These are phyloP conservation scores for Mrakia frigida DNA, from an alignment of 768 basidiomycete species.

Conservation along the genomic window DNA sequence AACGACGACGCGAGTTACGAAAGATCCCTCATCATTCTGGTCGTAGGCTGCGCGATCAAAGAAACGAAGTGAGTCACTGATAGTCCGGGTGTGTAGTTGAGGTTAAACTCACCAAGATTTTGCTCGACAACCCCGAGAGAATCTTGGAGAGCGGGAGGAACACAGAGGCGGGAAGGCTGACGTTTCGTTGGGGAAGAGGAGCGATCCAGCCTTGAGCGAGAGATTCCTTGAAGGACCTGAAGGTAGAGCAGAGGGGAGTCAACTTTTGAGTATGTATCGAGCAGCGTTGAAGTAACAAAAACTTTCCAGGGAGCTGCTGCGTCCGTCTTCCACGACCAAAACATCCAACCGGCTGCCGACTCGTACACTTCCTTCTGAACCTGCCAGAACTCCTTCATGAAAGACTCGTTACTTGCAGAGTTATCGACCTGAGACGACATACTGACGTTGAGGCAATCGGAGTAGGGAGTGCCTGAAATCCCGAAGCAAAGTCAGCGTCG, in stretches of 20 bases:
- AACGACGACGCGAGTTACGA: too few species aligned
- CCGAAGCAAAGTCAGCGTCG: too few species aligned
- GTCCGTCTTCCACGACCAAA: slow-evolving; percentile 29
- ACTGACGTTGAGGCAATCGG: not conserved
- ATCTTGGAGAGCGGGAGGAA: too few species aligned
- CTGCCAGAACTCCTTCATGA: slow-evolving; percentile 22
- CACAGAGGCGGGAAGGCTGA: not conserved
- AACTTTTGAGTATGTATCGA: not conserved
- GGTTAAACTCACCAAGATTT: too few species aligned
- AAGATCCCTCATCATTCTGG: too few species aligned
- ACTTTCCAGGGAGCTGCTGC: slow-evolving; percentile 22
- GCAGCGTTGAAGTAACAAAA: not conserved
- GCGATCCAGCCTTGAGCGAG: not conserved
- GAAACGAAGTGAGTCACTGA: too few species aligned
- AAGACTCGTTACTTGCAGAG: not conserved
- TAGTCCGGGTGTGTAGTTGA: too few species aligned
- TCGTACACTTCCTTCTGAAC: slow-evolving; percentile 16
- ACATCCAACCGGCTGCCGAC: not conserved
- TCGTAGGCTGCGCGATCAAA: too few species aligned
- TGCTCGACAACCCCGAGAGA: too few species aligned
- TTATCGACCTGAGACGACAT: not conserved
- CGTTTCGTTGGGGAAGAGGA: not conserved
- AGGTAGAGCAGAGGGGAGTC: not conserved
- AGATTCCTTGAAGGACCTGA: not conserved
- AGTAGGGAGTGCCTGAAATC: not conserved